Evolutionary conservation across 2,329 filamentous ascomycete species (phyloP).

Genomic region (Sporothrix brasiliensis): DNA sequence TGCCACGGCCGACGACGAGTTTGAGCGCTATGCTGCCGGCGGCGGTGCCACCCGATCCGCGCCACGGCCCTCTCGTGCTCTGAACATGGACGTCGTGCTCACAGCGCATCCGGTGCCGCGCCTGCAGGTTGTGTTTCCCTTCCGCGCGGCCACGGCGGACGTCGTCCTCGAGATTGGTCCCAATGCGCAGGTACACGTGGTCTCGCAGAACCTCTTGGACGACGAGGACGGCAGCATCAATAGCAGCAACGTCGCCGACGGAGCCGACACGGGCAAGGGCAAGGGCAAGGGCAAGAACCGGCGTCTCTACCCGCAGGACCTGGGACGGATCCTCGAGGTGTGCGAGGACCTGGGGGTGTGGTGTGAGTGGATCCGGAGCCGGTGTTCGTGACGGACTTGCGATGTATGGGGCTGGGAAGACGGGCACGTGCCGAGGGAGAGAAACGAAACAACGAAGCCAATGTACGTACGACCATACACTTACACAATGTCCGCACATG

Average conservation of each 20-base stretch:
- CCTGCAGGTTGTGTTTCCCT: conserved; percentile 59
- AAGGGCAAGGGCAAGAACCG: conserved; percentile 44
- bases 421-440: background rate
- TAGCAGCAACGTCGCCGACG: background rate
- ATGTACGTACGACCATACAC: background rate
- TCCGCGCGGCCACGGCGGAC: conserved; percentile 52
- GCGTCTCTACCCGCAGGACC: conserved; percentile 47
- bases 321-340: conserved; percentile 53
- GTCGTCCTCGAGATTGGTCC: conserved; percentile 62
- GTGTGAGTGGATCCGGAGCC: conserved; percentile 56
- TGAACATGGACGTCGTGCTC: conserved; percentile 57
- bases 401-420: background rate
- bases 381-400: conserved; percentile 37
- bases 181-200: conserved; percentile 61
- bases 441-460: background rate
- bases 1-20: conserved; percentile 40
- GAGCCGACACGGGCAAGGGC: conserved; percentile 35
- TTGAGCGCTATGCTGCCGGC: conserved; percentile 36
- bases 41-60: background rate
- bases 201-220: conserved; percentile 60
- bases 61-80: conserved; percentile 16
- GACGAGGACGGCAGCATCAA: conserved; percentile 30
- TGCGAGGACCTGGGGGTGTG: conserved; percentile 58
- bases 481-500: background rate
- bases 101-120: conserved; percentile 55